These are phyloP conservation scores for Aegilops speltoides DNA, from an alignment of 176 grass and related monocot genomes.

Conservation along the genomic window DNA sequence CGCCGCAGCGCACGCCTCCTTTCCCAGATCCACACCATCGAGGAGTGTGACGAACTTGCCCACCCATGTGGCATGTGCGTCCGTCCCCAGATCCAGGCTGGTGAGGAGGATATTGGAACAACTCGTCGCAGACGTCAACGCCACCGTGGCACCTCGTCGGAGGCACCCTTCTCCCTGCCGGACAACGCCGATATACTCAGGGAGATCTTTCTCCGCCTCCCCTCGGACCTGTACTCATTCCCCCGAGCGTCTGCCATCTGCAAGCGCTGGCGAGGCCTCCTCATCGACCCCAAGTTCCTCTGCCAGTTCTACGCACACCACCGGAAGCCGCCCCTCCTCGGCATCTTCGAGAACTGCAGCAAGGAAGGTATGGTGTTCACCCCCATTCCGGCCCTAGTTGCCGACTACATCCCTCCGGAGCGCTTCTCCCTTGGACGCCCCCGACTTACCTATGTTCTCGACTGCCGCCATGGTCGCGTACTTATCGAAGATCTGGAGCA, in stretches of 20 bases:
- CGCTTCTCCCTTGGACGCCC: not conserved
- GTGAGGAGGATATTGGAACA: no score
- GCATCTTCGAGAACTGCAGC: not conserved
- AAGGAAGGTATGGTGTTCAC: not conserved
- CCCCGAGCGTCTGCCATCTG: not conserved
- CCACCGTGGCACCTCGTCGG: no score
- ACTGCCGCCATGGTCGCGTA: not conserved
- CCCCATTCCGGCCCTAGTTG: not conserved
- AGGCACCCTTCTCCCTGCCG: no score
- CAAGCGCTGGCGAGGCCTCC: not conserved
- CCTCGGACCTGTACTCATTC: no score
- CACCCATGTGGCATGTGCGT: no score
- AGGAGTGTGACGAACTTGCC: no score
- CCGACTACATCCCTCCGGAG: not conserved
- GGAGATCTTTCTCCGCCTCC: no score
- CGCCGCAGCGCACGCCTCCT: no score
- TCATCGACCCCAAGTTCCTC: not conserved
- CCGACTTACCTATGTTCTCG: not conserved
- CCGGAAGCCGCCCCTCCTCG: not conserved
- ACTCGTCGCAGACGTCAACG: no score
- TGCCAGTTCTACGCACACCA: not conserved
- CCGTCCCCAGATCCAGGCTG: no score
- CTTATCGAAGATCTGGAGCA: not conserved
- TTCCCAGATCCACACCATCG: no score
- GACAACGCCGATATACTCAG: no score